Base-by-base conservation (phyloP, 306 rosid genomes). In the Castanopsis chinensis region DNA sequence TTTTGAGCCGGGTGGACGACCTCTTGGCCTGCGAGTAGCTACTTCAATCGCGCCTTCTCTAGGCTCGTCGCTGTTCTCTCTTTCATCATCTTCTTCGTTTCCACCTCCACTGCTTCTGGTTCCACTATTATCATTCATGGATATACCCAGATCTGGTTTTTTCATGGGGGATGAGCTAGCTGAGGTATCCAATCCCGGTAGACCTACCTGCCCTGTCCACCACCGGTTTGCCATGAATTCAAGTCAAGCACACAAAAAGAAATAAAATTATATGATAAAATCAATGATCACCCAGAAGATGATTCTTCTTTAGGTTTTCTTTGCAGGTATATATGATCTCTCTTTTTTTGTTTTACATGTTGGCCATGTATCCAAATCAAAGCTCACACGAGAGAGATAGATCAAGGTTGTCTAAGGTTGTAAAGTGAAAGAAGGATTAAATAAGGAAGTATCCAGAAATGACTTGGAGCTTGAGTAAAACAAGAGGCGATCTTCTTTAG, bases 61-160 rank as follows among this genome's bases (percentile, higher is more conserved):
- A 0, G 93, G 98, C 23, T 93, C 98, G 18, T 90, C 97, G 19
- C 91, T 87, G 83, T 86, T 86, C 19, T 90, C 97, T 69, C 80
- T 78, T 1, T 90, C 96, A 0, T 90, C 95, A 1, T 89, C 92
- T 1, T 86, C 83, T 5, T 86, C 85, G 0, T 82, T 73, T 0
- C 83, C 89, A 15, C 71, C 83, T 2, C 71, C 74, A 4, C 65
- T 61, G 58, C 41, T 79, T 1, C 58, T 73, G 3, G 76, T 67
- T 32, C 56, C 20, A 18, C 25, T 63, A 68, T 71, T 81, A 51
- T 85, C 85, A 64, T 87, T 88, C 77, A 90, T 89, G 60, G 97
- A 86, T 76, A 93, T 87, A 0, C 97, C 94, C 70, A 88, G 92
- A 92, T 94, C 94, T 76, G 94, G 92, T 82, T 89, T 87, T 51